Evolutionary conservation across 2,329 filamentous ascomycete species (phyloP).

Genomic region (Fusarium compactum): DNA sequence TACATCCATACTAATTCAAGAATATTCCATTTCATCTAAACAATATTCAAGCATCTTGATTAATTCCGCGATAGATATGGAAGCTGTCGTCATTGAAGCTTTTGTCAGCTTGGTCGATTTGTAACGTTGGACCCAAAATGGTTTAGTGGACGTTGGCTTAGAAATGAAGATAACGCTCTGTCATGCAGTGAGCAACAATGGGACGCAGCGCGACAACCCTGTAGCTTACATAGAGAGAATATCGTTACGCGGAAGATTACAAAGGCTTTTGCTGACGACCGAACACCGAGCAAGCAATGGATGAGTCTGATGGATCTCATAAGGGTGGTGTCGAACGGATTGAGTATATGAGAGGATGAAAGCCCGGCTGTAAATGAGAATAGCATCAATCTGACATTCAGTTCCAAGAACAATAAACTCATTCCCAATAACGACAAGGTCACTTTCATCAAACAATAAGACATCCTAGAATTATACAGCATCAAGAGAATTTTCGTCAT

Average conservation of each 20-base stretch:
- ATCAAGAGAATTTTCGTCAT: neutral
- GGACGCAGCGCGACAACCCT: neutral
- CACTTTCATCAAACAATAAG: neutral
- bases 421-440: neutral
- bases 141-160: constrained; percentile 24
- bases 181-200: neutral
- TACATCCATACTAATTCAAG: neutral
- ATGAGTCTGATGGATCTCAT: neutral
- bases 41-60: neutral
- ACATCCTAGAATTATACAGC: neutral
- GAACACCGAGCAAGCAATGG: constrained; percentile 24
- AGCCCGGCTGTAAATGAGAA: neutral
- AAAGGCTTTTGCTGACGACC: constrained; percentile 25
- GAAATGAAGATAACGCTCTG: constrained; percentile 11
- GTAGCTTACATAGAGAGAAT: neutral
- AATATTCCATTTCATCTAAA: neutral
- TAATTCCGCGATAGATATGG: neutral
- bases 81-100: constrained; percentile 4
- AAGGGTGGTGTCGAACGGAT: neutral
- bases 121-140: neutral
- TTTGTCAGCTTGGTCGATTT: constrained; percentile 28
- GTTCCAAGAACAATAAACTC: neutral
- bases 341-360: neutral
- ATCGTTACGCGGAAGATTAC: constrained; percentile 12
- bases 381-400: neutral